Evolutionary conservation across 2,329 filamentous ascomycete genomes (phyloP).

Genomic region (Pseudogymnoascus sp.): DNA sequence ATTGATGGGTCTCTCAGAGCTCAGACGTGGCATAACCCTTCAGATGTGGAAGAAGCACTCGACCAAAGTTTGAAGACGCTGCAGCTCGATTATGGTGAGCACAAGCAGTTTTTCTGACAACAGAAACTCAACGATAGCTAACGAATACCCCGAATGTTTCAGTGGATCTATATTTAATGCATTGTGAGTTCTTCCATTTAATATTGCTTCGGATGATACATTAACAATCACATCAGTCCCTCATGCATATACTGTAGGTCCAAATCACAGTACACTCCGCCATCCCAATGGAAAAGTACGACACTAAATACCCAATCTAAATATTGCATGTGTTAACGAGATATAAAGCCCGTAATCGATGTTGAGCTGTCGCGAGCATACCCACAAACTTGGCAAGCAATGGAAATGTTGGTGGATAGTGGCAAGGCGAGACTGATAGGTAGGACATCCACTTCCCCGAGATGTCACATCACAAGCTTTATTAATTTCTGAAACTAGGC

Average conservation of each 20-base stretch:
- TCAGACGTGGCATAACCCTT: slow-evolving; percentile 51
- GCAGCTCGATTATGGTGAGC: slow-evolving; percentile 66
- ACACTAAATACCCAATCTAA: slow-evolving; percentile 11
- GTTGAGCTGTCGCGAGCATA: slow-evolving; percentile 9
- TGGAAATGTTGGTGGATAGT: slow-evolving; percentile 31
- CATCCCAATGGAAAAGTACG: background rate
- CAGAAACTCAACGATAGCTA: slow-evolving; percentile 11
- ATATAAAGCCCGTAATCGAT: slow-evolving; percentile 13
- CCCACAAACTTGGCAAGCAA: slow-evolving; percentile 35
- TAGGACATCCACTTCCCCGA: slow-evolving; percentile 34
- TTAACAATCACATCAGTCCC: slow-evolving; percentile 29
- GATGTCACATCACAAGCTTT: background rate
- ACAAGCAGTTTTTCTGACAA: slow-evolving; percentile 11
- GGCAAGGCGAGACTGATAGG: slow-evolving; percentile 38
- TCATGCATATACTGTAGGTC: background rate
- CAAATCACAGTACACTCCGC: background rate
- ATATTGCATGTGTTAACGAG: slow-evolving; percentile 12
- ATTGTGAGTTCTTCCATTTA: slow-evolving; percentile 44
- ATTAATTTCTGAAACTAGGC: slow-evolving; percentile 38
- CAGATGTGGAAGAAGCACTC: slow-evolving; percentile 67
- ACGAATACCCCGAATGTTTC: background rate
- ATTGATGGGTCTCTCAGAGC: slow-evolving; percentile 62
- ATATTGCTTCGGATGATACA: slow-evolving; percentile 30
- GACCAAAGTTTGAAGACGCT: slow-evolving; percentile 74
- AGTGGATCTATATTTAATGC: slow-evolving; percentile 34